Evolutionary conservation across 768 basidiomycete species (phyloP).

Genomic region (Cystofilobasidium bisporidii): DNA sequence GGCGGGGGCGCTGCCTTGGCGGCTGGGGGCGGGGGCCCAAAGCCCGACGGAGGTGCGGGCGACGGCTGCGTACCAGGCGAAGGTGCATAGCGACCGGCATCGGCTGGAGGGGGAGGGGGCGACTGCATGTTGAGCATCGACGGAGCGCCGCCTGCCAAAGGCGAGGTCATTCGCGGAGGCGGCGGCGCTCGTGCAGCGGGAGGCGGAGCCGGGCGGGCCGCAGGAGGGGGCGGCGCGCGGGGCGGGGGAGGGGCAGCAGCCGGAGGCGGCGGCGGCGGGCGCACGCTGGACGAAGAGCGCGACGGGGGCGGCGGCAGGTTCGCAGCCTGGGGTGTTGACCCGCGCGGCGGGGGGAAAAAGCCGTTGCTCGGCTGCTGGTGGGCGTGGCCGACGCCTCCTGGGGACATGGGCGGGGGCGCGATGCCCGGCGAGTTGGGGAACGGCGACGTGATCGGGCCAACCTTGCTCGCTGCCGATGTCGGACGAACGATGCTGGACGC

Average conservation of each 20-base stretch:
- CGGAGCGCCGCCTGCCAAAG: neutral
- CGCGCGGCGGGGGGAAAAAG: slow-evolving; percentile 44
- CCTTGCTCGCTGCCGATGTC: slow-evolving; percentile 46
- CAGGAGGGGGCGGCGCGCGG: slow-evolving; percentile 41
- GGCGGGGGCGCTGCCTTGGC: slow-evolving; percentile 36
- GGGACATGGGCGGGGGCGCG: slow-evolving; percentile 33
- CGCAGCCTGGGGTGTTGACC: slow-evolving; percentile 30
- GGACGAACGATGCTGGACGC: slow-evolving; percentile 49
- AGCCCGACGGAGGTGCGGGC: neutral
- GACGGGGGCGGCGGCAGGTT: slow-evolving; percentile 23
- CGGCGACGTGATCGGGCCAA: slow-evolving; percentile 66
- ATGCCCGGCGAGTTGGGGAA: slow-evolving; percentile 58
- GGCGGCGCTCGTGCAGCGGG: slow-evolving; percentile 16
- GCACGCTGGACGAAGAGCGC: slow-evolving; percentile 34
- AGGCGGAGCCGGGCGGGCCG: slow-evolving; percentile 38
- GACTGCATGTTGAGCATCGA: neutral
- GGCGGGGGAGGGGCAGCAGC: slow-evolving; percentile 34
- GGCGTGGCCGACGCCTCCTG: neutral
- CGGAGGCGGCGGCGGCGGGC: slow-evolving; percentile 24
- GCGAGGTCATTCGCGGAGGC: slow-evolving; percentile 8
- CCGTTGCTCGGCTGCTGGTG: slow-evolving; percentile 41
- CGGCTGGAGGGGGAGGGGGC: neutral
- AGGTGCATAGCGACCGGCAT: slow-evolving; percentile 24
- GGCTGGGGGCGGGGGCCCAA: slow-evolving; percentile 36
- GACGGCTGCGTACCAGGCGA: slow-evolving; percentile 25